phyloP scores from a whole-genome alignment of 2,329 filamentous ascomycete species.

The Ophiostoma ulmi region DNA sequence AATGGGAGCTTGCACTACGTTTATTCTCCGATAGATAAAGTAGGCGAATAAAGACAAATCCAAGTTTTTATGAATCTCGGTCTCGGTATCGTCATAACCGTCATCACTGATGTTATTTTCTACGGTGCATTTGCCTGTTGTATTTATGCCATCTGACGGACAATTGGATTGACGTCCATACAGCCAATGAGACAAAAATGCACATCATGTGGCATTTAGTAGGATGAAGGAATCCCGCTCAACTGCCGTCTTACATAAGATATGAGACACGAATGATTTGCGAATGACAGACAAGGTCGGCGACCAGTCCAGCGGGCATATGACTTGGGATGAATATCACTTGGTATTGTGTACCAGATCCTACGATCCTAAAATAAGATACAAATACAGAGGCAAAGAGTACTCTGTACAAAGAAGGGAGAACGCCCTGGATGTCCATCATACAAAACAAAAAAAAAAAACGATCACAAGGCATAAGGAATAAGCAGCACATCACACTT shows the following conservation, averaged over 20 bases:
- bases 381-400: background rate
- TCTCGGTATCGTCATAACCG: background rate
- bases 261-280: background rate
- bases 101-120: background rate
- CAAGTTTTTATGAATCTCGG: background rate
- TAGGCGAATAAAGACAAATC: background rate
- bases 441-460: background rate
- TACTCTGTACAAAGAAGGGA: background rate
- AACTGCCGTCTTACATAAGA: slow-evolving; percentile 1
- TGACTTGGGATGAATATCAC: background rate
- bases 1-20: background rate
- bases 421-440: background rate
- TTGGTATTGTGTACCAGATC: background rate
- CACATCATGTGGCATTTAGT: background rate
- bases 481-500: background rate
- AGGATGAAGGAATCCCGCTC: background rate
- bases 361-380: background rate
- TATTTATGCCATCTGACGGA: background rate
- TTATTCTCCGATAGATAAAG: background rate
- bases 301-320: background rate
- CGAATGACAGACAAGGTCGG: background rate
- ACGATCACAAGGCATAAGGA: background rate
- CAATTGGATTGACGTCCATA: background rate
- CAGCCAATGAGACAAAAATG: background rate
- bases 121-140: background rate